These are phyloP conservation scores for Kluyveromyces marxianus DNA, from an alignment of 1,139 yeast species.

Conservation along the genomic window DNA sequence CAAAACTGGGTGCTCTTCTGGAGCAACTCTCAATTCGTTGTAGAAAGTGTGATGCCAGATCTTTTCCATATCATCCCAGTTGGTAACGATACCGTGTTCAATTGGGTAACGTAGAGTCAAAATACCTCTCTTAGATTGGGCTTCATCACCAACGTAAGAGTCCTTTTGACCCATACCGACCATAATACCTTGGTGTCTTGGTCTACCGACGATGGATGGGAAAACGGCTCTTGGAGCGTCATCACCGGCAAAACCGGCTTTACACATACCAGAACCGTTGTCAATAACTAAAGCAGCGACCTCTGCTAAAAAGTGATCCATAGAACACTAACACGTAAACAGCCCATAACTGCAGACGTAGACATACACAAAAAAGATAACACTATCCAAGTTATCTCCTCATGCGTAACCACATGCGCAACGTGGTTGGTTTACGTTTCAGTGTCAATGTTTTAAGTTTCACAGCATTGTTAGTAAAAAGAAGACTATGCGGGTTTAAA, in stretches of 20 bases:
- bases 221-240: constrained; percentile 99
- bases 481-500: too few species aligned
- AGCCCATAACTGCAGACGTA: too few species aligned
- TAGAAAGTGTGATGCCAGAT: constrained; percentile 98
- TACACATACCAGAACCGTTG: constrained; percentile 99
- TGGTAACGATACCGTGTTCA: constrained; percentile 99
- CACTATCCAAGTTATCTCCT: too few species aligned
- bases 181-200: constrained; percentile 99
- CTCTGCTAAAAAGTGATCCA: constrained; percentile 17
- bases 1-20: constrained; percentile 97
- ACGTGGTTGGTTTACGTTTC: too few species aligned
- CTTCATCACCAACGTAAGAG: constrained; percentile 99
- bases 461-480: too few species aligned
- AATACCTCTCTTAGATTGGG: constrained; percentile 99
- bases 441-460: too few species aligned
- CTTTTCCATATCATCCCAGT: constrained; percentile 99
- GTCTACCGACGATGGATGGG: constrained; percentile 99
- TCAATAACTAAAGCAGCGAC: constrained; percentile 69
- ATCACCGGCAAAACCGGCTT: constrained; percentile 99
- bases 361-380: too few species aligned
- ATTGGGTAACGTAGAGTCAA: constrained; percentile 97
- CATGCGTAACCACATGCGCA: too few species aligned
- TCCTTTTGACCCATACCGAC: constrained; percentile 99
- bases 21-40: constrained; percentile 97
- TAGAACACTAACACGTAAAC: background rate